Conservation (phyloP, 495 filamentous ascomycete species). For the Xylaria longipes region DNA sequence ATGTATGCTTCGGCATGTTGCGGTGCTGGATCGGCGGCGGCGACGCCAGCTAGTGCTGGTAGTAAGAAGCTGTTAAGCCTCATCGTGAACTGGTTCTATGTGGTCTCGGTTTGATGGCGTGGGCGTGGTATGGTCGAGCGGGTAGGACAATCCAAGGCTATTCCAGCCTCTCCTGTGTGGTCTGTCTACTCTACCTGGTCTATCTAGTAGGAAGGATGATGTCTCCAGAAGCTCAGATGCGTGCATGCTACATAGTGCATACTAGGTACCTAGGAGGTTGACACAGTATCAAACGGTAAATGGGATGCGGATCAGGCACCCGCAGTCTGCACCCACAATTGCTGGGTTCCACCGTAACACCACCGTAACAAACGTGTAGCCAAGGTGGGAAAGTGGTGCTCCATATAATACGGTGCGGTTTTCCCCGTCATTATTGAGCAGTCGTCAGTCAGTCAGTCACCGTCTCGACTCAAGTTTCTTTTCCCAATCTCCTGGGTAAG, state of each 20-base stretch:
- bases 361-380: neutral
- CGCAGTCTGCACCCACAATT: neutral
- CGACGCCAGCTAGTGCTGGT: slow-evolving; percentile 44
- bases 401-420: neutral
- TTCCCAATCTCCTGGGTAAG: neutral
- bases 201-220: neutral
- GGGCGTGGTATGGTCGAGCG: neutral
- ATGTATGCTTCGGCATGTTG: slow-evolving; percentile 38
- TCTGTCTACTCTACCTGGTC: neutral
- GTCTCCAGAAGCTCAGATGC: slow-evolving; percentile 4
- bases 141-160: slow-evolving; percentile 13
- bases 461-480: neutral
- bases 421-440: neutral
- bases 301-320: neutral
- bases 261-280: no score
- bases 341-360: neutral
- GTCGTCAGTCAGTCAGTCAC: neutral
- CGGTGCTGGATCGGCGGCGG: slow-evolving; percentile 33
- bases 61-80: slow-evolving; percentile 47
- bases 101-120: slow-evolving; percentile 6
- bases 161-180: slow-evolving; percentile 14
- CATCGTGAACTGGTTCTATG: slow-evolving; percentile 28
- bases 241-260: no score
- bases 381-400: no score
- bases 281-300: slow-evolving; percentile 12